Conservation (phyloP, 768 basidiomycete genomes). For the Termitomyces titanicus region DNA sequence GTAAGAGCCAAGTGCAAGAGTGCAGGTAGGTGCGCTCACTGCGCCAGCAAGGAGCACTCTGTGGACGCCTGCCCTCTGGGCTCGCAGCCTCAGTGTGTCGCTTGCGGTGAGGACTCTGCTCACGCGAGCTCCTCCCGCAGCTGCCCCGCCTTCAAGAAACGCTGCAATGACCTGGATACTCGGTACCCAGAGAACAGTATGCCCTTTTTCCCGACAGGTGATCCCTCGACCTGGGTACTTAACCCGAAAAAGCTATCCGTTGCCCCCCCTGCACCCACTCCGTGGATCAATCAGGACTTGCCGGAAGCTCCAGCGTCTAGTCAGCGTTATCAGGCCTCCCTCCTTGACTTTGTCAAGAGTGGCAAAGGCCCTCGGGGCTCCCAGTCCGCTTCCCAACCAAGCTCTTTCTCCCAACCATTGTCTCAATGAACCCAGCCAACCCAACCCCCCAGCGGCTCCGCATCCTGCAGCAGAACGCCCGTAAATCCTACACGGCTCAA, state of each 20-base stretch:
- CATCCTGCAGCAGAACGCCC: conserved; percentile 24
- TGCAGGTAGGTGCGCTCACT: neutral
- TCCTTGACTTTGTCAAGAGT: neutral
- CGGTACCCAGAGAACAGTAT: conserved; percentile 5
- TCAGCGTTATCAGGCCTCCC: no score
- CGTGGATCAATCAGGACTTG: no score
- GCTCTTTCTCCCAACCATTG: neutral
- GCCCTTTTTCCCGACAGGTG: conserved; percentile 7
- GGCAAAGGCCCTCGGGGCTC: no score
- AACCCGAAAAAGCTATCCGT: neutral
- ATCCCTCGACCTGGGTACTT: conserved; percentile 2
- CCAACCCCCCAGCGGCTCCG: neutral
- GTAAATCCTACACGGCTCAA: conserved; percentile 18
- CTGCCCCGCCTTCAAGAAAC: conserved; percentile 2
- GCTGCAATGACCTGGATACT: neutral
- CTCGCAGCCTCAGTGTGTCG: neutral
- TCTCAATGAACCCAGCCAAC: neutral
- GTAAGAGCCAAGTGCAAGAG: conserved; percentile 1
- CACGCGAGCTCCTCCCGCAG: neutral
- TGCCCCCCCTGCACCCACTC: neutral
- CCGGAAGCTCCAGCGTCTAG: no score
- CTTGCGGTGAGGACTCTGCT: conserved; percentile 3
- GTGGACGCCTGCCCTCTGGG: neutral
- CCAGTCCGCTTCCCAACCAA: neutral
- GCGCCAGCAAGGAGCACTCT: neutral